Evolutionary conservation across 2,329 filamentous ascomycete species (phyloP).

Genomic region (Aureobasidium melanogenum): DNA sequence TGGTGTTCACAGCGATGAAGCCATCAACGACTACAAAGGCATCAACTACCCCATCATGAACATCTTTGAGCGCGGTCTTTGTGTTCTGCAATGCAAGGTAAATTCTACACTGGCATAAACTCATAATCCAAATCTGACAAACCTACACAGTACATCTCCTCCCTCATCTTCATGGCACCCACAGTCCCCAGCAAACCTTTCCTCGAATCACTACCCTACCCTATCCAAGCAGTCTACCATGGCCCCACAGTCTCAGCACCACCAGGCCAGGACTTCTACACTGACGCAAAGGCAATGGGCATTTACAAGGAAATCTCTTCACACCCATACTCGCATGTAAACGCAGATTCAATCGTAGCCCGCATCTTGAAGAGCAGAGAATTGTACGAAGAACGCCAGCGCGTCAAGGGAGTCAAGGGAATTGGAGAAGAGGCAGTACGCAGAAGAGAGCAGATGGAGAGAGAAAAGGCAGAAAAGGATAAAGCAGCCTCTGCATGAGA

Average conservation of each 20-base stretch:
- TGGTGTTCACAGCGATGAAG: slow-evolving; percentile 86
- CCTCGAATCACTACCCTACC: slow-evolving; percentile 46
- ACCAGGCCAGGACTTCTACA: slow-evolving; percentile 48
- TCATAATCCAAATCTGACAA: slow-evolving; percentile 20
- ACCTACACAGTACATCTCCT: slow-evolving; percentile 63
- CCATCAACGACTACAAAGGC: slow-evolving; percentile 94
- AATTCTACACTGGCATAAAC: not conserved
- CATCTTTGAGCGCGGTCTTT: slow-evolving; percentile 90
- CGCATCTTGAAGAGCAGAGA: slow-evolving; percentile 80
- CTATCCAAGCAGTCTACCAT: slow-evolving; percentile 70
- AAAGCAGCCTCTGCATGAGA: not conserved
- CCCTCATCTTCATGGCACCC: slow-evolving; percentile 81
- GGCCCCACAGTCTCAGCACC: slow-evolving; percentile 91
- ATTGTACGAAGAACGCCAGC: slow-evolving; percentile 84
- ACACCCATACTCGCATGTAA: slow-evolving; percentile 79
- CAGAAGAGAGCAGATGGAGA: slow-evolving; percentile 20
- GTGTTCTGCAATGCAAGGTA: slow-evolving; percentile 89
- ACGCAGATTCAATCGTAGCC: slow-evolving; percentile 84
- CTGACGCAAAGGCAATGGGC: slow-evolving; percentile 67
- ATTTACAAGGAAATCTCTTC: slow-evolving; percentile 72
- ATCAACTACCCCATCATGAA: slow-evolving; percentile 99
- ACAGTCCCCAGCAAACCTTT: slow-evolving; percentile 77
- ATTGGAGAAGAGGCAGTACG: slow-evolving; percentile 53
- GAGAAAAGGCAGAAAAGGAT: slow-evolving; percentile 6
- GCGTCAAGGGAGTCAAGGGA: slow-evolving; percentile 81